A percentile compares a stretch with the other conserved stretches of the same genome.
phyloP scores from a whole-genome alignment of 2,329 filamentous ascomycete genomes.

The Claviceps fusiformis region DNA sequence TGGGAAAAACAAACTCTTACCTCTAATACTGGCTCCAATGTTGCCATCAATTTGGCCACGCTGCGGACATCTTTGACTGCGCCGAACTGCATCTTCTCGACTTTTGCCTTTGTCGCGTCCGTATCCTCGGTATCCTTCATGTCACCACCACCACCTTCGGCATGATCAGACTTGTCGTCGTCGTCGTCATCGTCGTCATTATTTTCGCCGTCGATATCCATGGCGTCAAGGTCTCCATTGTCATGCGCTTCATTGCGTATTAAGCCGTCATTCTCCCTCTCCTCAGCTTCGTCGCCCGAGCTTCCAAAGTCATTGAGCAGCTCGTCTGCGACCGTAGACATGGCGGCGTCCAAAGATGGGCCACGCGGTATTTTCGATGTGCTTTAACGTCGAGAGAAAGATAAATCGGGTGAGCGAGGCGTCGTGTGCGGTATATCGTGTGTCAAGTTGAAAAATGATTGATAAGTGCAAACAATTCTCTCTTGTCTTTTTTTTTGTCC shows the following conservation, averaged over 20 bases:
- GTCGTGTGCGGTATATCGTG: neutral
- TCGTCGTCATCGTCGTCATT: constrained; percentile 41
- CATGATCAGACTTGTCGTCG: constrained; percentile 29
- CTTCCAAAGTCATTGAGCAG: constrained; percentile 58
- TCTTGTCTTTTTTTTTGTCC: neutral
- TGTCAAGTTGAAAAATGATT: neutral
- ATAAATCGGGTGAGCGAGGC: too few relatives aligned
- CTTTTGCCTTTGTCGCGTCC: constrained; percentile 60
- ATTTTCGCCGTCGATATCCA: constrained; percentile 44
- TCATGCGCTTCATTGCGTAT: constrained; percentile 26
- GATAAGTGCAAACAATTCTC: neutral
- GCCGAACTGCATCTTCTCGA: constrained; percentile 70
- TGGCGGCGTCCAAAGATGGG: constrained; percentile 21
- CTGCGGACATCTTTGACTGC: constrained; percentile 64
- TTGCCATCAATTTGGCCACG: constrained; percentile 70
- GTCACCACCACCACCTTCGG: constrained; percentile 40
- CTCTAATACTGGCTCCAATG: constrained; percentile 66
- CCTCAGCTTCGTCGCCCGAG: constrained; percentile 62
- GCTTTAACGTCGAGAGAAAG: neutral
- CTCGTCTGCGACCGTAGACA: constrained; percentile 89
- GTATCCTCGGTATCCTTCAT: constrained; percentile 45
- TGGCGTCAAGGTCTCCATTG: constrained; percentile 27
- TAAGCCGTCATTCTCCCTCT: constrained; percentile 38
- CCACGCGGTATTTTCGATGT: neutral
- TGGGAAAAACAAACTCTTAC: constrained; percentile 37